Conservation (phyloP, 768 basidiomycete species). For the Kwoniella dendrophila region DNA sequence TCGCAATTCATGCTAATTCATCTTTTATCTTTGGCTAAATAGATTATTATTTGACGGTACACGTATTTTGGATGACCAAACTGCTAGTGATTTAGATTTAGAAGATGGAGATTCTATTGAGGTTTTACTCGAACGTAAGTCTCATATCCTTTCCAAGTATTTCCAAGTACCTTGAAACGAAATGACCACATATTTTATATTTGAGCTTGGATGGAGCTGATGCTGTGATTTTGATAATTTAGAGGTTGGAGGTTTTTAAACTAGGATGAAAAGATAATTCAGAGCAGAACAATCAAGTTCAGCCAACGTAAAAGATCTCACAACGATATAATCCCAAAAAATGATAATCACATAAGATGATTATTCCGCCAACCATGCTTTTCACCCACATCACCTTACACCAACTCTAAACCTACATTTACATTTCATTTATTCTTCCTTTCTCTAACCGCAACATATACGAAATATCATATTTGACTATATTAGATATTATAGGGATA, state of each 20-base stretch:
- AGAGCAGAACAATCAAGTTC: no score
- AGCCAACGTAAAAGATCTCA: no score
- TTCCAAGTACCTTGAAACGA: no score
- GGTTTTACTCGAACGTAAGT: conserved; percentile 67
- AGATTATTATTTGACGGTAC: conserved; percentile 90
- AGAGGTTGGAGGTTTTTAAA: conserved; percentile 25
- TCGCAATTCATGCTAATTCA: neutral
- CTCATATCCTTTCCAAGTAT: neutral
- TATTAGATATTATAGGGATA: neutral
- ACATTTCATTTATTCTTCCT: neutral
- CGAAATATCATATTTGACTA: neutral
- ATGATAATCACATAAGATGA: no score
- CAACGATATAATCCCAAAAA: no score
- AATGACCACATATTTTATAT: no score
- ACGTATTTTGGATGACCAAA: conserved; percentile 85
- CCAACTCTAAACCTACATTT: neutral
- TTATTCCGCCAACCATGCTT: no score
- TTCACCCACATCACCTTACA: neutral
- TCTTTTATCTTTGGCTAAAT: neutral
- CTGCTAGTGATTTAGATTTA: conserved; percentile 80
- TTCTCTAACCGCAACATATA: no score
- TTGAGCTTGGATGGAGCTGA: conserved; percentile 2
- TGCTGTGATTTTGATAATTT: neutral
- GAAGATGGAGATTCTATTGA: conserved; percentile 86
- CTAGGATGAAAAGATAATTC: neutral